Evolutionary conservation across 192 early-diverging fungal genomes (phyloP), one percentile per base, ranked within the genome.

Genomic region (Geranomyces michiganensis): DNA sequence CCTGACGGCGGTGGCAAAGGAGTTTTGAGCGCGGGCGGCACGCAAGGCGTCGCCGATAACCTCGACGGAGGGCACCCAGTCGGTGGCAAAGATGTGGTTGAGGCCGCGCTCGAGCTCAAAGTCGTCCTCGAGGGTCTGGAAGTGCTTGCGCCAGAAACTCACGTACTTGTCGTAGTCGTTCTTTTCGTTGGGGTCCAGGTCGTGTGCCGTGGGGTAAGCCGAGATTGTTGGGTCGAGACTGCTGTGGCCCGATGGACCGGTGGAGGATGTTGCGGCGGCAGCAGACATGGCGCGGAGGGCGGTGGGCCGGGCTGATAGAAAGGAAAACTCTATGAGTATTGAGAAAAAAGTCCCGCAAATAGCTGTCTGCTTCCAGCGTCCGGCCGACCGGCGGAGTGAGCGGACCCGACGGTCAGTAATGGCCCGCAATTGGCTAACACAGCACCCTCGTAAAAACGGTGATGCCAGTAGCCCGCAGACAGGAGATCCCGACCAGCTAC

Each of bases 41-140:
- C 88, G 90, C 70, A 97, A 82, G 27, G 95, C 94, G 43, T 94
- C 90, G 71, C 90, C 89, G 77, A 96, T 87, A 41, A 98, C 92
- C 48, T 90, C 88, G 67, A 92, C 81, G n/a, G 91, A 82, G 36
- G 97, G 97, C 26, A 95, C 93, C 78, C 96, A 88, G 85, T 99
- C 94, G 76, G 95, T 92, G 46, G 93, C 90, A 78, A 97, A 98
- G 80, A 93, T 91, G 81, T 99, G 95, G 88, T 97, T 98, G 77
- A 99, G 85, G 31, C 96, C 95, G 72, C 95, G 89, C 87, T 97
- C 94, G 47, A 99, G 88, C 86, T 99, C 97, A 82, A 96, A 97
- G 73, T 92, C 88, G 84, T 99, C 96, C 60, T 93, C 92, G 61
- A 90, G 90, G 44, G 41, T 64, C 61, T 76, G 58, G 56, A 87